Evolutionary conservation across 805 yeast species (phyloP).

Genomic region (Ogataea glucozyma): DNA sequence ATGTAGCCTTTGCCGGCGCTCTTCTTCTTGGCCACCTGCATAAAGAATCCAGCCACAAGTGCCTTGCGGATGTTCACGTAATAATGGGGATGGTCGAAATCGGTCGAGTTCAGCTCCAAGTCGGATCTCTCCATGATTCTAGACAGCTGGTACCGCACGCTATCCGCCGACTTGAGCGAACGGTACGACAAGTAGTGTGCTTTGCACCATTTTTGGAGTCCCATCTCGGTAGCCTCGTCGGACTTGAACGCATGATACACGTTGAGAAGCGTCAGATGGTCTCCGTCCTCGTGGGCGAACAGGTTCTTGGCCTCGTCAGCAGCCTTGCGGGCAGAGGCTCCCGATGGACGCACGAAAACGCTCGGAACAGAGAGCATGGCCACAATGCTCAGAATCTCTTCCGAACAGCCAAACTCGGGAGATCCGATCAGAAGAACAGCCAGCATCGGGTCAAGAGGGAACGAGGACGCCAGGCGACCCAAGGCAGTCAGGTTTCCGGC

Average conservation of each 20-base stretch:
- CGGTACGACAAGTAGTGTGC: constrained; percentile 84
- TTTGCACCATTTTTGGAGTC: constrained; percentile 84
- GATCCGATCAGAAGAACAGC: constrained; percentile 92
- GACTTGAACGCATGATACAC: constrained; percentile 82
- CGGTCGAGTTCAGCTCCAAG: constrained; percentile 68
- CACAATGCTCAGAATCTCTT: constrained; percentile 84
- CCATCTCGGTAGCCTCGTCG: constrained; percentile 67
- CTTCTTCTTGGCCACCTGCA: constrained; percentile 96
- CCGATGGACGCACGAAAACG: constrained; percentile 91
- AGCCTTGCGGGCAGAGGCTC: constrained; percentile 75
- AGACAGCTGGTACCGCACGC: constrained; percentile 78
- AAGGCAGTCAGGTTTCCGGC: constrained; percentile 87
- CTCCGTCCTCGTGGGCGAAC: constrained; percentile 94
- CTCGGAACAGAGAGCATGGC: constrained; percentile 91
- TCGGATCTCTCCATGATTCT: constrained; percentile 83
- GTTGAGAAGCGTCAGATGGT: constrained; percentile 86
- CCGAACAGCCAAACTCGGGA: constrained; percentile 81
- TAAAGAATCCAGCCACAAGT: constrained; percentile 87
- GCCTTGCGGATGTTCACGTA: constrained; percentile 84
- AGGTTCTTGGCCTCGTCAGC: constrained; percentile 88
- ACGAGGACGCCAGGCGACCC: constrained; percentile 87
- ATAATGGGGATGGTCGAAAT: constrained; percentile 62
- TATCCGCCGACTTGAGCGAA: constrained; percentile 82
- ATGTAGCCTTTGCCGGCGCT: constrained; percentile 80
- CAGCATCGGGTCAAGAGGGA: constrained; percentile 94